phyloP scores from a whole-genome alignment of 805 yeast genomes.

The Isabelozyma pseudorhagii region DNA sequence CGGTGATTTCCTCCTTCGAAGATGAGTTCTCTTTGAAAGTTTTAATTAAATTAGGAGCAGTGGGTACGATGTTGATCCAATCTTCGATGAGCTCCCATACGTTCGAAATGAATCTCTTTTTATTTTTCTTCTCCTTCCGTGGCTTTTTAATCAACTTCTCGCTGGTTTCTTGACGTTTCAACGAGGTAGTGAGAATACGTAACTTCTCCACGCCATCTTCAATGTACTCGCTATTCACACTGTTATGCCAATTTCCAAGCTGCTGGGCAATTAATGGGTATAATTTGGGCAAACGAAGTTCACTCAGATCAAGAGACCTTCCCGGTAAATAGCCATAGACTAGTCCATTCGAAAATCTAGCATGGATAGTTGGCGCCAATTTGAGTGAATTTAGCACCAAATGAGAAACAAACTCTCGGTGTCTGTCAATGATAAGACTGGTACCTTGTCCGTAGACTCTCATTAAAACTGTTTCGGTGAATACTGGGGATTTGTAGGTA shows the following conservation, averaged over 20 bases:
- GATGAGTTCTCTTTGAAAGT: conserved; percentile 34
- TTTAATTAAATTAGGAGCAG: conserved; percentile 34
- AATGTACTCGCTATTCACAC: conserved; percentile 43
- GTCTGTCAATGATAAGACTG: conserved; percentile 65
- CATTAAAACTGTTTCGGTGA: conserved; percentile 46
- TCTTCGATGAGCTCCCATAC: conserved; percentile 59
- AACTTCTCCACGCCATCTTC: conserved; percentile 44
- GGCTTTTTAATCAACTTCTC: conserved; percentile 4
- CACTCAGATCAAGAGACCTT: conserved; percentile 52
- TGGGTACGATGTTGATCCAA: conserved; percentile 66
- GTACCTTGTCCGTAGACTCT: conserved; percentile 78
- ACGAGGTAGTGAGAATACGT: conserved; percentile 22
- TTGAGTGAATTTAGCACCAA: conserved; percentile 53
- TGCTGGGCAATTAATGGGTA: conserved; percentile 61
- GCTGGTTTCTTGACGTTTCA: conserved; percentile 9
- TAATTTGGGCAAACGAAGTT: conserved; percentile 45
- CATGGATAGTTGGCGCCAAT: conserved; percentile 67
- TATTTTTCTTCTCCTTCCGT: conserved; percentile 13
- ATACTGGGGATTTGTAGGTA: conserved; percentile 19
- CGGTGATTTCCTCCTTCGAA: conserved; percentile 10
- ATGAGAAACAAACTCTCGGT: conserved; percentile 72
- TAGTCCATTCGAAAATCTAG: conserved; percentile 68
- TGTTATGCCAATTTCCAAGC: conserved; percentile 68
- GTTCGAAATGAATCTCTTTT: conserved; percentile 34
- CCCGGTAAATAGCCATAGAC: conserved; percentile 71